Percentiles rank a stretch among this genome's conserved stretches.
phyloP scores from a whole-genome alignment of 768 basidiomycete species.

The Mycena amicta region DNA sequence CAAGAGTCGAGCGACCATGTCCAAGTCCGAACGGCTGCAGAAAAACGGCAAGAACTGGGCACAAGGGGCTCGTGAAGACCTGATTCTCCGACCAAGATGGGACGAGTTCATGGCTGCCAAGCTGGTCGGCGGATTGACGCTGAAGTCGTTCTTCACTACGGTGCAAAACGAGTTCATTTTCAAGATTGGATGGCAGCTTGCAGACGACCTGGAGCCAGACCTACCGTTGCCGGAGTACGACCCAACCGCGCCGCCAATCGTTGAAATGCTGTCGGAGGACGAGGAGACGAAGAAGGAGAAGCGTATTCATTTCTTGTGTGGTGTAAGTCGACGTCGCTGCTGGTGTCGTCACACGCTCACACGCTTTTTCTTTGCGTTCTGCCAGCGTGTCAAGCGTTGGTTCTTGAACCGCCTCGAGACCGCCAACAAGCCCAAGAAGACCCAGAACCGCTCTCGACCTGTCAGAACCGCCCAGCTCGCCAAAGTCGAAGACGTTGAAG shows the following conservation, averaged over 20 bases:
- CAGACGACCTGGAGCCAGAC: slow-evolving; percentile 6
- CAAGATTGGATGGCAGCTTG: not conserved
- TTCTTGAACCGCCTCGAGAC: not conserved
- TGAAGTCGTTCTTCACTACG: not conserved
- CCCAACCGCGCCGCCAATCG: not conserved
- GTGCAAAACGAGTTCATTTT: not conserved
- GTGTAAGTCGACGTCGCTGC: slow-evolving; percentile 1
- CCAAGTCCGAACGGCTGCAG: not conserved
- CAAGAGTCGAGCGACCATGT: not conserved
- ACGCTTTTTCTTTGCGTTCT: not conserved
- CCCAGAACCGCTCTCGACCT: not conserved
- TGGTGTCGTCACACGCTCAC: not conserved
- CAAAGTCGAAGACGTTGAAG: not conserved
- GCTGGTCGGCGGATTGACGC: not conserved
- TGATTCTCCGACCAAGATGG: not conserved
- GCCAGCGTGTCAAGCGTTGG: slow-evolving; percentile 7
- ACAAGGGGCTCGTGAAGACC: not conserved
- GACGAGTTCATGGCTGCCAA: not conserved
- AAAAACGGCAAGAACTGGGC: not conserved
- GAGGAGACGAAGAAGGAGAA: not conserved
- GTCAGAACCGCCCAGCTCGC: not conserved
- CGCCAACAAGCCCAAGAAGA: not conserved
- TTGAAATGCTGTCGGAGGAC: not conserved
- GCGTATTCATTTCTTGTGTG: not conserved
- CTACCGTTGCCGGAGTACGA: not conserved